phyloP scores from a whole-genome alignment of 176 grass and related monocot species.

The Bolboschoenus planiculmis region DNA sequence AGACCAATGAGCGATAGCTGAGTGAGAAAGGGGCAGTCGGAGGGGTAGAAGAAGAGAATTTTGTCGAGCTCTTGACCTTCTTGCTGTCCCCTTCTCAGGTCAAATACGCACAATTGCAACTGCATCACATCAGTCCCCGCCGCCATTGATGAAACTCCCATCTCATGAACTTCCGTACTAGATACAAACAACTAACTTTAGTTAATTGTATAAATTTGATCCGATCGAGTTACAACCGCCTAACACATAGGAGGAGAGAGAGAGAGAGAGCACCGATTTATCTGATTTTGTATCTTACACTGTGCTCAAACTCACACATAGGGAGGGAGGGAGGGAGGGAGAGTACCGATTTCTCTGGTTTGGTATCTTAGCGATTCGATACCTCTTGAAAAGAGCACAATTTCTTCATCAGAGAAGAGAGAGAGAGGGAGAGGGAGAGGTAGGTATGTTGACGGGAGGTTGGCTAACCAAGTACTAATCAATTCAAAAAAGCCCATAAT shows the following conservation, averaged over 20 bases:
- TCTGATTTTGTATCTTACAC: too few species aligned
- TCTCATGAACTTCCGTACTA: slow-evolving; percentile 18
- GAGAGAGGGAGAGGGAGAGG: neutral
- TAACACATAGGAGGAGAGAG: neutral
- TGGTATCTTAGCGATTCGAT: neutral
- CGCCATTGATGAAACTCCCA: slow-evolving; percentile 52
- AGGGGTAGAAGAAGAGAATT: slow-evolving; percentile 86
- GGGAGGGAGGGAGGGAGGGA: neutral
- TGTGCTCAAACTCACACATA: neutral
- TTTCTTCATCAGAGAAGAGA: neutral
- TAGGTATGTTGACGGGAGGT: slow-evolving; percentile 17
- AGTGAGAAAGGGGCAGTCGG: slow-evolving; percentile 72
- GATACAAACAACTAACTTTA: neutral
- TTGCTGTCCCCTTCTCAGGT: slow-evolving; percentile 73
- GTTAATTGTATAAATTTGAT: neutral
- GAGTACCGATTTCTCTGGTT: neutral
- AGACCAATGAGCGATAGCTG: slow-evolving; percentile 94
- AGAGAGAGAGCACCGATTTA: neutral
- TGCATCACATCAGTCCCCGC: slow-evolving; percentile 48
- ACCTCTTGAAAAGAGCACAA: neutral
- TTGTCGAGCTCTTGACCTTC: slow-evolving; percentile 99
- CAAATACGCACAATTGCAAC: slow-evolving; percentile 84
- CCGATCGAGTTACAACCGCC: neutral
- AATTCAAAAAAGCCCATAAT: too few species aligned
- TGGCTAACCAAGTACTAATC: neutral